Conservation (phyloP, 306 rosid species). For the Castanea crenata region DNA sequence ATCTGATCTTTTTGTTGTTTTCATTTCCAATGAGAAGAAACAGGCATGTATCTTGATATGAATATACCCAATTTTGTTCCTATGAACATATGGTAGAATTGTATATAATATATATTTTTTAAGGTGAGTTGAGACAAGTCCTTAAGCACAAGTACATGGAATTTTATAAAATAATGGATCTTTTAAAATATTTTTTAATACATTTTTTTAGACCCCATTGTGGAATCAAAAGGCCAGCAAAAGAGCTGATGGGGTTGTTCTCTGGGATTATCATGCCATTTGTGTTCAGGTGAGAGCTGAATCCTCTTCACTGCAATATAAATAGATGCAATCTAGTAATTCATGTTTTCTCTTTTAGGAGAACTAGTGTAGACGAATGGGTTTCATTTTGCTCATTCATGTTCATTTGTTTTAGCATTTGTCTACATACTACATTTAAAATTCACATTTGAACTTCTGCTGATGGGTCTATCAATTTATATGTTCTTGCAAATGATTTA, state of each 20-base stretch:
- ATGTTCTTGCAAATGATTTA: conserved; percentile 1
- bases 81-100: not conserved
- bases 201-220: conserved; percentile 56
- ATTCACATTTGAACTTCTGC: not conserved
- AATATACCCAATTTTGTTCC: not conserved
- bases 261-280: conserved; percentile 93
- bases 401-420: conserved; percentile 22
- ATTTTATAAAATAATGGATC: not conserved
- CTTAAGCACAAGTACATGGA: not conserved
- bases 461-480: not conserved
- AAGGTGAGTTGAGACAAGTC: not conserved
- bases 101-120: not conserved
- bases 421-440: not conserved
- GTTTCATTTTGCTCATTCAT: conserved; percentile 13
- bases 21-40: conserved; percentile 77
- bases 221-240: conserved; percentile 85
- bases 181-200: not conserved
- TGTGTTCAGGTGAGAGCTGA: conserved; percentile 61
- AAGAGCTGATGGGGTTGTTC: conserved; percentile 71
- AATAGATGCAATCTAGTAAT: not conserved
- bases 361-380: not conserved
- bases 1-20: conserved; percentile 72
- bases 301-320: conserved; percentile 13
- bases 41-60: conserved; percentile 53
- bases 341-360: not conserved